phyloP scores from a whole-genome alignment of 768 basidiomycete species.

The Sarcodon aspratus region DNA sequence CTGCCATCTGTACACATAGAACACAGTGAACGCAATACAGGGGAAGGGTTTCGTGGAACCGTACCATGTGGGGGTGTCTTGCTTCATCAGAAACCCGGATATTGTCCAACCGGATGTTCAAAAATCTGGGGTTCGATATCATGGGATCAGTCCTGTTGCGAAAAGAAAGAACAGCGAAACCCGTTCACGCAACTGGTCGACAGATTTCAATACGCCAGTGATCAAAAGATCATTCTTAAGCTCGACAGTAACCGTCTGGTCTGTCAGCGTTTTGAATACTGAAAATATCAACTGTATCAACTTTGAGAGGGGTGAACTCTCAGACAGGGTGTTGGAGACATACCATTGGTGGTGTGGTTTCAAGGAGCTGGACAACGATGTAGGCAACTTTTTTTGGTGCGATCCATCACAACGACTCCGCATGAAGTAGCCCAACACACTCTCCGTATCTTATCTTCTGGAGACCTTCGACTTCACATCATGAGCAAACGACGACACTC shows the following conservation, averaged over 20 bases:
- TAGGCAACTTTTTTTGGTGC: no score
- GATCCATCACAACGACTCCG: no score
- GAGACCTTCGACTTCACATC: background rate
- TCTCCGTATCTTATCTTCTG: background rate
- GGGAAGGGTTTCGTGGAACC: constrained; percentile 8
- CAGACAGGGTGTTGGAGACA: no score
- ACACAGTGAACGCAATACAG: background rate
- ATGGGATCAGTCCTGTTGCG: background rate
- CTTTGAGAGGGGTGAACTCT: no score
- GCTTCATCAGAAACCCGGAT: constrained; percentile 90
- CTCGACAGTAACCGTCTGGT: constrained; percentile 93
- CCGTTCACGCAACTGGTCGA: constrained; percentile 66
- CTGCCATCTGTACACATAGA: constrained; percentile 64
- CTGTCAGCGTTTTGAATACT: constrained; percentile 98
- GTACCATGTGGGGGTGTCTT: constrained; percentile 94
- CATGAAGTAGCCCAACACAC: no score
- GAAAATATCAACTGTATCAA: constrained; percentile 75
- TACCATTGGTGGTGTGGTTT: no score
- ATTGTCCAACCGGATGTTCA: constrained; percentile 93
- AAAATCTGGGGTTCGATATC: constrained; percentile 41
- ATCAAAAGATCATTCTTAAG: constrained; percentile 98
- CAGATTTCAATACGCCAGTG: constrained; percentile 90
- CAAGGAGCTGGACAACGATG: no score
- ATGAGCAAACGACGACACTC: constrained; percentile 8
- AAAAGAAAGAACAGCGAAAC: background rate